Evolutionary conservation across 805 yeast genomes (phyloP).

Genomic region (Deakozyma indianensis): DNA sequence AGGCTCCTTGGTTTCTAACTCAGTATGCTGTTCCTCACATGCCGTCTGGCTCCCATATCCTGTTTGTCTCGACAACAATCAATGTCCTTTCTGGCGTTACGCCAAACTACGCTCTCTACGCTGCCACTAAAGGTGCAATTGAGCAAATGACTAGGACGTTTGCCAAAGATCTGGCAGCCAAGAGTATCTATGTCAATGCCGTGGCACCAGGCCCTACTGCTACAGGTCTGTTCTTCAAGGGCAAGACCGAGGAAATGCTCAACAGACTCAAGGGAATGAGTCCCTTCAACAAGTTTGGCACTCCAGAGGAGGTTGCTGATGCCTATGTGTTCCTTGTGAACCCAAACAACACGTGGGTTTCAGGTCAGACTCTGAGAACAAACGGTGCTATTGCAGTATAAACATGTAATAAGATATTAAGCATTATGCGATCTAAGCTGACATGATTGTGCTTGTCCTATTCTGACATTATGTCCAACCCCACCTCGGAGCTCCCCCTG

Average conservation of each 20-base stretch:
- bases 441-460: too few relatives aligned
- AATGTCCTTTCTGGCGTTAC: slow-evolving; percentile 13
- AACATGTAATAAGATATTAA: too few relatives aligned
- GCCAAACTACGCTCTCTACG: slow-evolving; percentile 36
- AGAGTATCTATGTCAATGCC: slow-evolving; percentile 35
- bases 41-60: neutral
- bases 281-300: slow-evolving; percentile 1
- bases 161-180: slow-evolving; percentile 36
- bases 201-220: slow-evolving; percentile 47
- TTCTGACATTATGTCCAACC: too few relatives aligned
- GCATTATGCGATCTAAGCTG: too few relatives aligned
- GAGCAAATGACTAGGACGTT: slow-evolving; percentile 38
- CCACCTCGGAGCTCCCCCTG: too few relatives aligned
- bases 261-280: neutral
- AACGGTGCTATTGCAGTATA: slow-evolving; percentile 2
- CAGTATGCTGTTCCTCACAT: neutral
- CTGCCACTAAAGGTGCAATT: slow-evolving; percentile 44
- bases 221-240: slow-evolving; percentile 1
- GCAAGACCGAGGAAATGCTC: neutral
- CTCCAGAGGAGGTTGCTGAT: slow-evolving; percentile 1
- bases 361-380: slow-evolving; percentile 1
- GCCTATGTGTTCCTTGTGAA: neutral
- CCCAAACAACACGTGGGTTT: neutral
- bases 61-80: neutral
- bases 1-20: slow-evolving; percentile 3